phyloP scores from a whole-genome alignment of 2,329 filamentous ascomycete species.

The Cladosporium sphaerospermum region DNA sequence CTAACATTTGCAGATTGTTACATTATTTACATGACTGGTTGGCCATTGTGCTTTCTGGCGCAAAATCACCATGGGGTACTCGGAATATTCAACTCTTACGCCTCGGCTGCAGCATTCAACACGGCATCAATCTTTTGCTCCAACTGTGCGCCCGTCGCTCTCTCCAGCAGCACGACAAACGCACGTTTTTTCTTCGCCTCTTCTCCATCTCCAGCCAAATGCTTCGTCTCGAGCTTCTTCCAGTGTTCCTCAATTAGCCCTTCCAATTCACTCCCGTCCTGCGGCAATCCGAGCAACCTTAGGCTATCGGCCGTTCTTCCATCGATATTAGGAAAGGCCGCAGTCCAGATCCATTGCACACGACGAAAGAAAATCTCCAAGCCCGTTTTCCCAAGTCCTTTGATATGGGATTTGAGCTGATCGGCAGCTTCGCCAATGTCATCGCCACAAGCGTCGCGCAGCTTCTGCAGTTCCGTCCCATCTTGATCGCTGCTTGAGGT shows the following conservation, averaged over 20 bases:
- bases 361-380: constrained; percentile 39
- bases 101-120: constrained; percentile 19
- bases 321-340: constrained; percentile 37
- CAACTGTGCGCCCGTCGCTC: constrained; percentile 33
- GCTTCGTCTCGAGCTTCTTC: constrained; percentile 28
- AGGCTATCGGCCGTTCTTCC: constrained; percentile 29
- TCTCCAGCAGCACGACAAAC: constrained; percentile 36
- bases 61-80: no score
- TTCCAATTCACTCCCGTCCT: constrained; percentile 29
- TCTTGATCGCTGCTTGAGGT: constrained; percentile 26
- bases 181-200: constrained; percentile 32
- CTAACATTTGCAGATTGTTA: no score
- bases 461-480: constrained; percentile 27
- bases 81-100: not conserved
- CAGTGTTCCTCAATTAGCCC: constrained; percentile 33
- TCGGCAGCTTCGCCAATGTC: constrained; percentile 27
- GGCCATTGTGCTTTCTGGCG: no score
- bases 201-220: constrained; percentile 28
- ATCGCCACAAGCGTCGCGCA: constrained; percentile 29
- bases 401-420: constrained; percentile 31
- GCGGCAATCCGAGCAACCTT: constrained; percentile 33
- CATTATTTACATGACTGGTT: no score
- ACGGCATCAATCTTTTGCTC: constrained; percentile 32
- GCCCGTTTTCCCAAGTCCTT: constrained; percentile 37
- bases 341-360: constrained; percentile 36